Evolutionary conservation across 2,329 filamentous ascomycete species (phyloP), one percentile per base, ranked within the genome.

Genomic region (Cercospora nicotianae): DNA sequence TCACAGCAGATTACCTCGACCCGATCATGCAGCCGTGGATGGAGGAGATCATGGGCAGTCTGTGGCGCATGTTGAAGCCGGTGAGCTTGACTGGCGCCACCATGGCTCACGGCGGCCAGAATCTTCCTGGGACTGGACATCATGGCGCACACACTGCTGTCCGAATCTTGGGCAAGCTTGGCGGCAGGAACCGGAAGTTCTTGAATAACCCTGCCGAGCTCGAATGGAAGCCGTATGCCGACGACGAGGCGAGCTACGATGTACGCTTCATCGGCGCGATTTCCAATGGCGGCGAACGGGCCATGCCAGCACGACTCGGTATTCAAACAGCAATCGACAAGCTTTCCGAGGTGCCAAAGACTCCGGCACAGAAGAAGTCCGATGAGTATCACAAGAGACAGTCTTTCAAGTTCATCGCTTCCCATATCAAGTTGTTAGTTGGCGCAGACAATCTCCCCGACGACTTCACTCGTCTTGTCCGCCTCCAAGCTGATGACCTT

Each of bases 11-110:
- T 76, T 99, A 99, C 76, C 83, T 99, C 13, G 95, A 99, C 74
- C 96, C 95, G 0, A 98, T 99, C 75, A 99, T 99, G 94, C 93
- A 94, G 2, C 96, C 95, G 0, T 96, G 98, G 28, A 98, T 99
- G 79, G 94, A 99, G 75, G 95, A 99, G 77, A 84, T 99, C 55
- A 99, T 99, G 95, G 95, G 93, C 58, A 94, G 94, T 1, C 85
- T 99, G 1, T 99, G 96, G 85, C 94, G 97, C 71, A 96, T 99
- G 78, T 85, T 99, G 51, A 91, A 91, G 74, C 96, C 95, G 7
- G 90, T 94, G 70, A 95, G 95, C 0, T 97, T 99, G 79, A 97
- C 91, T 75, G 68, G 69, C 18, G 64, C 69, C 5, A 71, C 51
- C 42, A 63, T 70, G 30, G 67, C 66, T 28, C 66, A 63, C 6